Evolutionary conservation across 202 grass and related monocot species (phyloP).

Genomic region (Thinopyrum obtusiflorum): DNA sequence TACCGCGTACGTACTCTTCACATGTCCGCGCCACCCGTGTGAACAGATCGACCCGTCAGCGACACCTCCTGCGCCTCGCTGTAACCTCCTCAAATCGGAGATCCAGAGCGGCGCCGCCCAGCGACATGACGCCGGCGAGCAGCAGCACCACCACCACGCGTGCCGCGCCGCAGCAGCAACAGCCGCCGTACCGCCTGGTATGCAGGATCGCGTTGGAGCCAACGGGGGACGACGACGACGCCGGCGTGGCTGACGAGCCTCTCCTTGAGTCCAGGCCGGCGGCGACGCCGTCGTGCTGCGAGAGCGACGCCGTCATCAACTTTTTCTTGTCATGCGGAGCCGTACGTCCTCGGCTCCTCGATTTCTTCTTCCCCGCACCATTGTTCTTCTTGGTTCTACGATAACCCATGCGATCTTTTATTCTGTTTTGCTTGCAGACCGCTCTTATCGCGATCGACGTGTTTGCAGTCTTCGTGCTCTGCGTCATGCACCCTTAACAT

Average conservation of each 20-base stretch:
- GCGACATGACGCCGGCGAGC: neutral
- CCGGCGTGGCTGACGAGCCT: neutral
- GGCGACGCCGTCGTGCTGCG: neutral
- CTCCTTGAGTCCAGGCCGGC: neutral
- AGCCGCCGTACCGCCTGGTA: slow-evolving; percentile 2
- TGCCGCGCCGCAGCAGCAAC: neutral
- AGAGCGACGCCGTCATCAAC: neutral
- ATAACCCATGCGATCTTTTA: neutral
- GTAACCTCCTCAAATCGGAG: neutral
- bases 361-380: neutral
- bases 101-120: neutral
- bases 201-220: neutral
- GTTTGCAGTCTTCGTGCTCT: too few species aligned
- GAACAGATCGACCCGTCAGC: too few species aligned
- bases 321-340: neutral
- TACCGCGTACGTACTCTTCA: neutral
- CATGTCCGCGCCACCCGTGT: neutral
- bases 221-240: neutral
- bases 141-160: neutral
- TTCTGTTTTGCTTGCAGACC: too few species aligned
- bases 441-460: too few species aligned
- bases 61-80: neutral
- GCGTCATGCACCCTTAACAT: too few species aligned
- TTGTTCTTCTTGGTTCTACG: neutral
- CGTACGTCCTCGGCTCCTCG: neutral